These are phyloP conservation scores for Mycosphaerella sp. DNA, from an alignment of 2,329 filamentous ascomycete genomes.

Conservation along the genomic window DNA sequence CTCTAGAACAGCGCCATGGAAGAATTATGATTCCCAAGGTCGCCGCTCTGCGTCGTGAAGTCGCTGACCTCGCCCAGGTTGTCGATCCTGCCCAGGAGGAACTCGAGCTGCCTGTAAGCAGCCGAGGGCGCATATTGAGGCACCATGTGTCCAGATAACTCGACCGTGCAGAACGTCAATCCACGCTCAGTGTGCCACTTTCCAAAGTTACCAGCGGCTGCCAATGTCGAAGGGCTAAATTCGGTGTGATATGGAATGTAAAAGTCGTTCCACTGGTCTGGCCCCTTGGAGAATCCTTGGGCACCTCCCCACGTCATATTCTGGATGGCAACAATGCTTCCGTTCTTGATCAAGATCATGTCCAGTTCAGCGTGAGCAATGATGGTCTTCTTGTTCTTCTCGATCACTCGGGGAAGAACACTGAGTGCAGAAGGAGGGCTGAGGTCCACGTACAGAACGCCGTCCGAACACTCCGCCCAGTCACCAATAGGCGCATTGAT, in stretches of 20 bases:
- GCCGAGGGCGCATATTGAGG: constrained; percentile 62
- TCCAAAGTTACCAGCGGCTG: constrained; percentile 62
- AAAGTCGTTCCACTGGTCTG: constrained; percentile 51
- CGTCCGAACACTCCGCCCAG: constrained; percentile 53
- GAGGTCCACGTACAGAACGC: constrained; percentile 46
- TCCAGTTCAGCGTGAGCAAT: constrained; percentile 67
- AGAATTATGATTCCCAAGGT: constrained; percentile 26
- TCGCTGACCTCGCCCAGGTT: constrained; percentile 42
- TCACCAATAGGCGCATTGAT: constrained; percentile 53
- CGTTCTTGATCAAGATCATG: constrained; percentile 61
- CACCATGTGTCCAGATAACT: constrained; percentile 53
- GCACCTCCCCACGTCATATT: constrained; percentile 74
- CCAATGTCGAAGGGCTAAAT: constrained; percentile 42
- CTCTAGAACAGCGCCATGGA: constrained; percentile 11
- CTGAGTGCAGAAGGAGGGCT: constrained; percentile 50
- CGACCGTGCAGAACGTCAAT: constrained; percentile 62
- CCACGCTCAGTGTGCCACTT: constrained; percentile 66
- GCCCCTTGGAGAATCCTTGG: constrained; percentile 60
- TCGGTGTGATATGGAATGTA: constrained; percentile 60
- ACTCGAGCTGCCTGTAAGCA: constrained; percentile 61
- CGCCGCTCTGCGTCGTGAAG: constrained; percentile 33
- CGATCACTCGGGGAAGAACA: constrained; percentile 64
- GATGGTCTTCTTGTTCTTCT: constrained; percentile 64
- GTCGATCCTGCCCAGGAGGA: constrained; percentile 63
- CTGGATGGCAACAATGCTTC: constrained; percentile 65